Evolutionary conservation across 257 asterid species (phyloP).

Genomic region (Vinca minor): DNA sequence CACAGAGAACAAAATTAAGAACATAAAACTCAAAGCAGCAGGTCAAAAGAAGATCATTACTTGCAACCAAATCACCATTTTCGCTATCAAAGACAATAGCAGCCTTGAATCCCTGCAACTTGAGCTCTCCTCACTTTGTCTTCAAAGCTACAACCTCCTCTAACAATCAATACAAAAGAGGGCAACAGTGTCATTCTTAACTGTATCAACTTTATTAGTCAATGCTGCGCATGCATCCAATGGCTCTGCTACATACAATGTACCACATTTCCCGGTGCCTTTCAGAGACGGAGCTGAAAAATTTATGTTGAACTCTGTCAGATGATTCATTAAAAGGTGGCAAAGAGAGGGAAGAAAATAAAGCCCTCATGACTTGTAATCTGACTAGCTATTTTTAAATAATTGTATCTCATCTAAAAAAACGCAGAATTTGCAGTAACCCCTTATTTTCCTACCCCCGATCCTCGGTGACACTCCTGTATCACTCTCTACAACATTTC

Average conservation of each 20-base stretch:
- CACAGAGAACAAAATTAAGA: background rate
- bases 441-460: background rate
- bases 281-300: slow-evolving; percentile 57
- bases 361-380: background rate
- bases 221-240: slow-evolving; percentile 59
- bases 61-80: slow-evolving; percentile 56
- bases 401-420: background rate
- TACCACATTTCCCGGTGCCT: slow-evolving; percentile 47
- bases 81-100: slow-evolving; percentile 56
- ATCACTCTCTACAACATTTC: too few species aligned
- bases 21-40: slow-evolving; percentile 1
- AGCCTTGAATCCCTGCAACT: slow-evolving; percentile 60
- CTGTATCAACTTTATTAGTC: slow-evolving; percentile 33
- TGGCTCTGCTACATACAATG: slow-evolving; percentile 57
- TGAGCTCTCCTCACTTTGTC: slow-evolving; percentile 69
- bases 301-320: slow-evolving; percentile 11
- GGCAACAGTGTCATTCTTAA: slow-evolving; percentile 22
- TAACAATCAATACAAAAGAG: slow-evolving; percentile 56
- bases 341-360: background rate
- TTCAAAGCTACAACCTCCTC: slow-evolving; percentile 81
- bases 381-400: background rate
- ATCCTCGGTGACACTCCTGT: too few species aligned
- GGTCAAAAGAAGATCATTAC: slow-evolving; percentile 34
- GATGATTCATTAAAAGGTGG: background rate
- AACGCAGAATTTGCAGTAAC: background rate